Evolutionary conservation across 164 flowering plant genomes (phyloP).

Genomic region (Cinnamomum chago): DNA sequence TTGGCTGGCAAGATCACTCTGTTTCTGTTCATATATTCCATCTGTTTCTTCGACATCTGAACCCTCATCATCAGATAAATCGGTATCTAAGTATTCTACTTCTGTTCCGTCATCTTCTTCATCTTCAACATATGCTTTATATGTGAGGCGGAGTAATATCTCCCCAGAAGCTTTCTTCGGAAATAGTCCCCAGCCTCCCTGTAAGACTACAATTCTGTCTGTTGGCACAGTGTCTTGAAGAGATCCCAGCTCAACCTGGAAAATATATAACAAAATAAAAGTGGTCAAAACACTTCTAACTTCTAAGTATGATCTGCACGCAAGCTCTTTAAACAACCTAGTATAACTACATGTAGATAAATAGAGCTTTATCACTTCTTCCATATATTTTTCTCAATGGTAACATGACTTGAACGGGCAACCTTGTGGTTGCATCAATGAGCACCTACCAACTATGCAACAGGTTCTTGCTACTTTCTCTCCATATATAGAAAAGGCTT

Average conservation of each 20-base stretch:
- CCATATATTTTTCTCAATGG: too few relatives aligned
- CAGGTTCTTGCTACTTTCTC: background rate
- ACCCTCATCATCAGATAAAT: slow-evolving; percentile 69
- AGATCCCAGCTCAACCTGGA: slow-evolving; percentile 79
- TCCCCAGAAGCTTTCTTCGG: slow-evolving; percentile 67
- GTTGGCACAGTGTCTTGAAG: slow-evolving; percentile 92
- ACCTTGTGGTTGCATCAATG: too few relatives aligned
- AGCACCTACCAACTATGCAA: too few relatives aligned
- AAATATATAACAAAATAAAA: background rate
- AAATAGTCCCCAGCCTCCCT: slow-evolving; percentile 75
- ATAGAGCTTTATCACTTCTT: background rate
- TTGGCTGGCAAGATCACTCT: slow-evolving; percentile 21
- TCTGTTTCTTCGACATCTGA: slow-evolving; percentile 54
- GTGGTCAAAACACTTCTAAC: background rate
- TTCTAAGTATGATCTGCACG: background rate
- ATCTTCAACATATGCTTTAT: slow-evolving; percentile 96
- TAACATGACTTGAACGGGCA: too few relatives aligned
- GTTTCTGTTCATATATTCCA: slow-evolving; percentile 21
- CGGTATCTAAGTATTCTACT: slow-evolving; percentile 35
- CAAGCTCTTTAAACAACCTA: background rate
- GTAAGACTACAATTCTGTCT: slow-evolving; percentile 66
- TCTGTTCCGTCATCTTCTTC: slow-evolving; percentile 77
- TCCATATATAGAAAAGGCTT: background rate
- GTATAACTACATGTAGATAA: background rate
- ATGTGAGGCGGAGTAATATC: slow-evolving; percentile 78